These are phyloP conservation scores for Cenchrus purpureus DNA, from an alignment of 176 grass and related monocot genomes.

Conservation along the genomic window DNA sequence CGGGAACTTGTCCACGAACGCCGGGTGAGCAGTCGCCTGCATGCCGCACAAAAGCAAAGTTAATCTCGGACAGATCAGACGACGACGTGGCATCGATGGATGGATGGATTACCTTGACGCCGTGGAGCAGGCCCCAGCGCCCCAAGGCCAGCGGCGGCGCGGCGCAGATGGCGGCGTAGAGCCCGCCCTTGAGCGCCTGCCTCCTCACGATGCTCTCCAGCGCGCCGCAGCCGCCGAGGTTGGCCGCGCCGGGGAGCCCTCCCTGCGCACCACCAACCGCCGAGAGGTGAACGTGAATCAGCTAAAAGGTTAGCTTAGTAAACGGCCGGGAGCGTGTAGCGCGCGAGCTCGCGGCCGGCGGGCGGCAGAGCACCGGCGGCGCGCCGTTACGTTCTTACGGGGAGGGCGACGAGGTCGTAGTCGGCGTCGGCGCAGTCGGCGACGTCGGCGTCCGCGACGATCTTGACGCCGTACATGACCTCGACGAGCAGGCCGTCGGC, in stretches of 20 bases:
- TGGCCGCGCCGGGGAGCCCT: conserved; percentile 53
- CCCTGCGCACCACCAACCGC: conserved; percentile 32
- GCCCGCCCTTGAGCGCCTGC: conserved; percentile 47
- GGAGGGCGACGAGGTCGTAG: conserved; percentile 78
- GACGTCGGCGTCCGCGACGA: conserved; percentile 71
- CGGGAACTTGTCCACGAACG: conserved; percentile 60
- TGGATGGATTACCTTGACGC: conserved; percentile 40
- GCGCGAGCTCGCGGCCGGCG: too few relatives aligned
- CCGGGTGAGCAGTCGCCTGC: conserved; percentile 67
- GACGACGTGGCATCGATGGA: too few relatives aligned
- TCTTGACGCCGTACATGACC: conserved; percentile 62
- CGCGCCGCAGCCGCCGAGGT: conserved; percentile 50
- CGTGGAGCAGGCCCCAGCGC: conserved; percentile 64
- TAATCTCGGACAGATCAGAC: too few relatives aligned
- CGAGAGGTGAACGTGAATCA: background rate
- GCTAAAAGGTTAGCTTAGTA: too few relatives aligned
- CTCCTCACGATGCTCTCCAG: conserved; percentile 55
- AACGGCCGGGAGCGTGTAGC: background rate
- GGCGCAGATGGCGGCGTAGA: conserved; percentile 67
- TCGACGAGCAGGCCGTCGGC: conserved; percentile 54
- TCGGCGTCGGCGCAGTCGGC: conserved; percentile 45
- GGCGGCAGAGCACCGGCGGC: too few relatives aligned
- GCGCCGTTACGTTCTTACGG: background rate
- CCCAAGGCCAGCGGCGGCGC: conserved; percentile 59
- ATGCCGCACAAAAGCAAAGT: background rate